A percentile compares a stretch with the other conserved stretches of the same genome.
These are phyloP conservation scores for Aspergillus niger DNA, from an alignment of 2,329 filamentous ascomycete genomes.

Conservation along the genomic window DNA sequence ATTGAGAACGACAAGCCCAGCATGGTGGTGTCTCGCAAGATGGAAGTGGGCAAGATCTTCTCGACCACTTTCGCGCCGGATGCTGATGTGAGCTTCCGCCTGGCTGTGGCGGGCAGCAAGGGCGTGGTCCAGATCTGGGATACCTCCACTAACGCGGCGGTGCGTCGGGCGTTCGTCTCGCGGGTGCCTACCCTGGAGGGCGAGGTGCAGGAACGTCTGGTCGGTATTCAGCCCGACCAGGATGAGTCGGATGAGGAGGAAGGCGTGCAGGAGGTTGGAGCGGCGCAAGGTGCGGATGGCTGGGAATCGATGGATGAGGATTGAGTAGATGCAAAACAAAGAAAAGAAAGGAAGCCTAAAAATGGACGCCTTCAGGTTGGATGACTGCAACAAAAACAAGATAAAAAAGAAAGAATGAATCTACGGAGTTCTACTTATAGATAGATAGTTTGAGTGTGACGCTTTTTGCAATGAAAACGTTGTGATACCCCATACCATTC, in stretches of 20 bases:
- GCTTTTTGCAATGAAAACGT: conserved; percentile 21
- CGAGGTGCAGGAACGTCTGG: conserved; percentile 71
- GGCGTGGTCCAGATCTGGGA: conserved; percentile 94
- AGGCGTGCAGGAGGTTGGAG: conserved; percentile 54
- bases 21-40: conserved; percentile 86
- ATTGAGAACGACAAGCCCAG: conserved; percentile 76
- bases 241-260: conserved; percentile 69
- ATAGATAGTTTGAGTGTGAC: not conserved
- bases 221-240: conserved; percentile 68
- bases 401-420: not conserved
- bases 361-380: not conserved
- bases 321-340: conserved; percentile 19
- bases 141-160: conserved; percentile 86
- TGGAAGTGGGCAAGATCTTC: conserved; percentile 95
- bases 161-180: conserved; percentile 79
- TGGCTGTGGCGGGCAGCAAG: conserved; percentile 93
- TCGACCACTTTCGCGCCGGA: conserved; percentile 89
- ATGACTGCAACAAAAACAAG: not conserved
- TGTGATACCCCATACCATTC: conserved; percentile 21
- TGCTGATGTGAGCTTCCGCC: conserved; percentile 82
- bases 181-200: conserved; percentile 64
- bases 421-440: not conserved
- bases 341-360: no score
- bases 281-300: conserved; percentile 52
- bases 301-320: conserved; percentile 61